Evolutionary conservation across 768 basidiomycete species (phyloP).

Genomic region (Mycena vulgaris): DNA sequence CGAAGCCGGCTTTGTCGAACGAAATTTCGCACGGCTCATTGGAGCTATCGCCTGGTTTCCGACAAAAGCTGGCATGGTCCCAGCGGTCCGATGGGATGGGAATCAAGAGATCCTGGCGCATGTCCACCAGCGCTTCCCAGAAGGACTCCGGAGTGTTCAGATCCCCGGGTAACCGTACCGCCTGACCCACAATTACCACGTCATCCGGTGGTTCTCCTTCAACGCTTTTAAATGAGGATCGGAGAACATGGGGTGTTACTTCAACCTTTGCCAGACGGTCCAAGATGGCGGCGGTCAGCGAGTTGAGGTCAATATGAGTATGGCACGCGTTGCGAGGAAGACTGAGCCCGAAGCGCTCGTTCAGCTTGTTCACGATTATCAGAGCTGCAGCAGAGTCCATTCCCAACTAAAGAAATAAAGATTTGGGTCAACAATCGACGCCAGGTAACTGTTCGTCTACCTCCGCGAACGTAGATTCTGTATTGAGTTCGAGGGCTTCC

Average conservation of each 20-base stretch:
- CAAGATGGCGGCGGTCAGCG: slow-evolving; percentile 45
- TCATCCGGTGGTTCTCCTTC: slow-evolving; percentile 34
- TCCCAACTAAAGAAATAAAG: slow-evolving; percentile 44
- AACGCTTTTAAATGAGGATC: too few species aligned
- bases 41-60: slow-evolving; percentile 39
- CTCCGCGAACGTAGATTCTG: slow-evolving; percentile 51
- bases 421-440: slow-evolving; percentile 5
- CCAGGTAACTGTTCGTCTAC: slow-evolving; percentile 25
- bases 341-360: slow-evolving; percentile 43
- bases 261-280: background rate
- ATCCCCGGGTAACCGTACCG: slow-evolving; percentile 53
- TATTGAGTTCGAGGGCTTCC: slow-evolving; percentile 45
- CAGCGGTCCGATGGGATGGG: slow-evolving; percentile 50
- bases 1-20: slow-evolving; percentile 50
- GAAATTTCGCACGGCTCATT: slow-evolving; percentile 49
- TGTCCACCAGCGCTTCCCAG: slow-evolving; percentile 53
- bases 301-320: slow-evolving; percentile 49
- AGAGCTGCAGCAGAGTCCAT: slow-evolving; percentile 55
- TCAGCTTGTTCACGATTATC: slow-evolving; percentile 49
- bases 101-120: slow-evolving; percentile 49
- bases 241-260: background rate
- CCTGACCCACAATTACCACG: slow-evolving; percentile 56
- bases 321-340: slow-evolving; percentile 54
- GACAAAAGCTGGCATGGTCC: slow-evolving; percentile 55
- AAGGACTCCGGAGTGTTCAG: slow-evolving; percentile 47